Percentiles rank a stretch among this genome's conserved stretches.
phyloP scores from a whole-genome alignment of 805 yeast genomes.

The Sugiyamaella qingdaonensis region DNA sequence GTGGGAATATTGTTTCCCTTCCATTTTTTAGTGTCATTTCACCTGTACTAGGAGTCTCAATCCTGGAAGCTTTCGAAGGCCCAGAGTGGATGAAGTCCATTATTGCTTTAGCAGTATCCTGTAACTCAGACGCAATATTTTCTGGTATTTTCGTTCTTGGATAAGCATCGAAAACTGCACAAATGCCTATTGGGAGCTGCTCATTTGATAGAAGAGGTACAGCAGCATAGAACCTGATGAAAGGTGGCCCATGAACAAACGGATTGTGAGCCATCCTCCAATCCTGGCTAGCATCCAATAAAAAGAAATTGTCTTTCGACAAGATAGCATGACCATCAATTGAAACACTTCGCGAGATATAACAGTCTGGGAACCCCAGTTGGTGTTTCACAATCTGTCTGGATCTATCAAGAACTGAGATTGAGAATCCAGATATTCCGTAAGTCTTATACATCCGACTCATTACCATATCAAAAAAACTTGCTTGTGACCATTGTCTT shows the following conservation, averaged over 20 bases:
- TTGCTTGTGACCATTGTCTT: constrained; percentile 29
- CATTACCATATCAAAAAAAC: constrained; percentile 39
- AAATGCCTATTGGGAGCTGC: constrained; percentile 49
- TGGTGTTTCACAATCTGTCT: constrained; percentile 49
- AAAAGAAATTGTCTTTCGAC: constrained; percentile 50
- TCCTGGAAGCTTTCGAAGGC: constrained; percentile 5
- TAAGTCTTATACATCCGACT: constrained; percentile 38
- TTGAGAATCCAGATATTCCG: constrained; percentile 49
- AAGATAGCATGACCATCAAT: constrained; percentile 67
- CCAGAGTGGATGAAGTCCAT: constrained; percentile 13
- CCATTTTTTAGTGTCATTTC: neutral
- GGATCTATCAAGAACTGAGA: constrained; percentile 51
- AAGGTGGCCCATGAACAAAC: constrained; percentile 57
- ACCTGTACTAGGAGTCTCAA: constrained; percentile 2
- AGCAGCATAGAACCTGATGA: constrained; percentile 59
- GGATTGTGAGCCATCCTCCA: constrained; percentile 69
- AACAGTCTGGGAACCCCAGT: constrained; percentile 44
- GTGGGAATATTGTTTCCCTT: neutral
- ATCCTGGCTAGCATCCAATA: constrained; percentile 59
- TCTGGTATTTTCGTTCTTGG: constrained; percentile 17
- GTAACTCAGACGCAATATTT: constrained; percentile 15
- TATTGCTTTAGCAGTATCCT: constrained; percentile 14
- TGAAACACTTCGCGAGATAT: constrained; percentile 52
- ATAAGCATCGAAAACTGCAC: constrained; percentile 52
- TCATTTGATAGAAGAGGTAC: constrained; percentile 46